Conservation (phyloP, 2,329 filamentous ascomycete species). For the Lojkania enalia region DNA sequence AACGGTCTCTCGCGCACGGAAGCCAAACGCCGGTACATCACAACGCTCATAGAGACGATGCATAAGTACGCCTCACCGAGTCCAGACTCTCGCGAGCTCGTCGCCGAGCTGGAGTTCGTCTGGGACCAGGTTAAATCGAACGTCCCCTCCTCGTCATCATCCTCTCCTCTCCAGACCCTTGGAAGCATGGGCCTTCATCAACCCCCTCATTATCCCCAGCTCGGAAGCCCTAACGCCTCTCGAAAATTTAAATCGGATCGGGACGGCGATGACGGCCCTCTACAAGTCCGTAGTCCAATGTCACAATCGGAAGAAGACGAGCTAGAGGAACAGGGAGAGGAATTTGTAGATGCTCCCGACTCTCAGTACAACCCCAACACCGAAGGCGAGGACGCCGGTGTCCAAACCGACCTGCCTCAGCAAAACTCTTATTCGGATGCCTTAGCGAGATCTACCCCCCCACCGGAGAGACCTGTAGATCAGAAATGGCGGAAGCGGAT, state of each 20-base stretch:
- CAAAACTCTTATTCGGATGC: conserved; percentile 12
- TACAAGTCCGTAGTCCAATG: conserved; percentile 76
- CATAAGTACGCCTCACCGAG: conserved; percentile 88
- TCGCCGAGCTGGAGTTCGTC: conserved; percentile 95
- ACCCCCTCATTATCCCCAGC: conserved; percentile 29
- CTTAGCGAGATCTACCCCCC: conserved; percentile 14
- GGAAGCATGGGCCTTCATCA: conserved; percentile 38
- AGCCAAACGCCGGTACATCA: conserved; percentile 91
- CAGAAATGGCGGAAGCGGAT: conserved; percentile 78
- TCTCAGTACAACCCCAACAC: conserved; percentile 46
- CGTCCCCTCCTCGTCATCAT: conserved; percentile 62
- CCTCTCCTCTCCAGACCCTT: conserved; percentile 43
- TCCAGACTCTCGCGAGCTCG: conserved; percentile 81
- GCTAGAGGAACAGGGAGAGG: conserved; percentile 46
- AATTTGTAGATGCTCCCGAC: conserved; percentile 55
- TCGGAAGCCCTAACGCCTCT: conserved; percentile 56
- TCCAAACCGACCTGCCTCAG: conserved; percentile 17
- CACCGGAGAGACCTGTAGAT: conserved; percentile 37
- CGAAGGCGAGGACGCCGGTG: conserved; percentile 30
- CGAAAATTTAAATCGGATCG: conserved; percentile 36
- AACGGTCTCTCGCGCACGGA: conserved; percentile 82
- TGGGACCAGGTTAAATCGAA: conserved; percentile 98
- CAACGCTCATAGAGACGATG: conserved; percentile 94
- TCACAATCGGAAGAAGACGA: conserved; percentile 72
- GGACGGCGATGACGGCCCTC: conserved; percentile 24